Conservation (phyloP, 768 basidiomycete genomes). For the Macrolepiota fuliginosa region DNA sequence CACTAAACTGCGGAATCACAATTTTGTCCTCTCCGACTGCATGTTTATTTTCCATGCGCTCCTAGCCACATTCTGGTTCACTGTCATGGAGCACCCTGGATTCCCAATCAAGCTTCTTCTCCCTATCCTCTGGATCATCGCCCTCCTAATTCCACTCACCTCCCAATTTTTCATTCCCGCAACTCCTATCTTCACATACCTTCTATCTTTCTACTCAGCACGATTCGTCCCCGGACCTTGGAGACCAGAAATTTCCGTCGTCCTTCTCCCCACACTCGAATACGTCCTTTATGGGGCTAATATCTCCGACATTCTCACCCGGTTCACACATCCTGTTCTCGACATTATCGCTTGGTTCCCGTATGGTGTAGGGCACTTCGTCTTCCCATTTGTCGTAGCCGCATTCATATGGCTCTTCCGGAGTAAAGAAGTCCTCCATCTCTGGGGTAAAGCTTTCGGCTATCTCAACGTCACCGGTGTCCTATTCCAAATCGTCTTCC, state of each 20-base stretch:
- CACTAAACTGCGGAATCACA: conserved; percentile 52
- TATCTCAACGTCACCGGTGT: conserved; percentile 93
- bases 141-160: conserved; percentile 80
- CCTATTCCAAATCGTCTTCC: conserved; percentile 82
- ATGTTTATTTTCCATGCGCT: conserved; percentile 65
- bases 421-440: conserved; percentile 71
- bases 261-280: conserved; percentile 92
- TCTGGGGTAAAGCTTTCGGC: conserved; percentile 87
- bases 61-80: conserved; percentile 68
- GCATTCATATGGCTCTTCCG: conserved; percentile 89
- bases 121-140: conserved; percentile 65
- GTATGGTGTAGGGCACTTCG: conserved; percentile 94
- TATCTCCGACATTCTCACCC: conserved; percentile 94
- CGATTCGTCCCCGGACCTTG: conserved; percentile 76
- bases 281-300: conserved; percentile 96
- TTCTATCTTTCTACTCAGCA: conserved; percentile 84
- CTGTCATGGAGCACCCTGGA: conserved; percentile 64
- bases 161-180: conserved; percentile 91
- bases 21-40: conserved; percentile 53
- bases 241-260: conserved; percentile 86
- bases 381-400: conserved; percentile 82
- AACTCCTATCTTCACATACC: conserved; percentile 81
- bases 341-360: conserved; percentile 96
- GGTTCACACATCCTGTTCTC: conserved; percentile 88
- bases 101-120: conserved; percentile 77